A percentile compares a stretch with the other conserved stretches of the same genome.
Conservation (phyloP, 2,329 filamentous ascomycete species). For the Microdochium trichocladiopsis region DNA sequence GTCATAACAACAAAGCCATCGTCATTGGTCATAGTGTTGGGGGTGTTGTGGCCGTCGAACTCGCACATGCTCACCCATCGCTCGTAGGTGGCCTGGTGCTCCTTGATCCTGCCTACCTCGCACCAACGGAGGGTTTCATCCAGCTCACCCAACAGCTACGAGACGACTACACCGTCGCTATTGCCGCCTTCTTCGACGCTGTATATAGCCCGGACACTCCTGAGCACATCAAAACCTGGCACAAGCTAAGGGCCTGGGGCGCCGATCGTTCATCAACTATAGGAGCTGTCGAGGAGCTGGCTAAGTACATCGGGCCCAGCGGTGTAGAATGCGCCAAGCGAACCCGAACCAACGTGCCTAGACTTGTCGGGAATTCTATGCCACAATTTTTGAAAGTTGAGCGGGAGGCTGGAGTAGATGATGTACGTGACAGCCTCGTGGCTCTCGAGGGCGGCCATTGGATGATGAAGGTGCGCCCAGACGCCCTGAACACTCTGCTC, state of each 20-base stretch:
- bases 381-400: background rate
- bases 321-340: background rate
- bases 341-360: background rate
- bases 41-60: too few species aligned
- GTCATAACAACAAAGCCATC: too few species aligned
- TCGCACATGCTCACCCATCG: too few species aligned
- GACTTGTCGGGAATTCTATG: background rate
- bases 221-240: background rate
- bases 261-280: background rate
- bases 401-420: background rate
- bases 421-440: background rate
- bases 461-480: too few species aligned
- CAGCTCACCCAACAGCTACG: too few species aligned
- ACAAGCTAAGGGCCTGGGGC: slow-evolving; percentile 3
- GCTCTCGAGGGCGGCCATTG: background rate
- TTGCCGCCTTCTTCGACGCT: slow-evolving; percentile 1
- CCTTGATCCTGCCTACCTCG: too few species aligned
- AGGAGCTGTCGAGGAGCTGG: background rate
- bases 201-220: slow-evolving; percentile 1
- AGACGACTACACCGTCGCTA: too few species aligned
- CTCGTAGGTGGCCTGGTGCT: too few species aligned
- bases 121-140: too few species aligned
- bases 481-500: too few species aligned
- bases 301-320: slow-evolving; percentile 1
- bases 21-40: too few species aligned